Evolutionary conservation across 768 basidiomycete genomes (phyloP).

Genomic region (Calocybe indica): DNA sequence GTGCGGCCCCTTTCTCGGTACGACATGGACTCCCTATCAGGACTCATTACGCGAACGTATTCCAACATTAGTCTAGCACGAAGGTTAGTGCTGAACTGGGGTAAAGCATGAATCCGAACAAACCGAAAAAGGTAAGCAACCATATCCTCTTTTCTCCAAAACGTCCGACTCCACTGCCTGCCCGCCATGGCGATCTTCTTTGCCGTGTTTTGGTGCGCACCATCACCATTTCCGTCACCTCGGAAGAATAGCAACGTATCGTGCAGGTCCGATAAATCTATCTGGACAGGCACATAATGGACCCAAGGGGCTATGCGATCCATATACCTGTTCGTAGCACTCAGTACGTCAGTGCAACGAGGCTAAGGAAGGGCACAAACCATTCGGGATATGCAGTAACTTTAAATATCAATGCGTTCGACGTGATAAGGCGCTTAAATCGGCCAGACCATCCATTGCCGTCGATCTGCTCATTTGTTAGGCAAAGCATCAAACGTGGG

Average conservation of each 20-base stretch:
- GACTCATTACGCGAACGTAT: conserved; percentile 22
- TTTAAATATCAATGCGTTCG: conserved; percentile 54
- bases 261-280: conserved; percentile 52
- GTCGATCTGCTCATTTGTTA: too few species aligned
- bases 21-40: conserved; percentile 22
- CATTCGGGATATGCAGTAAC: conserved; percentile 60
- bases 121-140: conserved; percentile 43
- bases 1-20: conserved; percentile 14
- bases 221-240: conserved; percentile 40
- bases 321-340: conserved; percentile 9
- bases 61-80: conserved; percentile 19
- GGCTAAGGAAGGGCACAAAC: conserved; percentile 23
- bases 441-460: conserved; percentile 54
- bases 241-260: conserved; percentile 64
- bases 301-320: conserved; percentile 45
- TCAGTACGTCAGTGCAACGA: too few species aligned
- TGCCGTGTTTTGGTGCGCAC: conserved; percentile 47
- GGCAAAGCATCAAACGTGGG: too few species aligned
- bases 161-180: conserved; percentile 27
- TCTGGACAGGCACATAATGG: conserved; percentile 56
- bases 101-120: conserved; percentile 6
- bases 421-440: conserved; percentile 51
- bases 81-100: not conserved
- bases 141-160: conserved; percentile 46
- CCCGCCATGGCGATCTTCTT: conserved; percentile 15